phyloP scores from a whole-genome alignment of 345 rosid species.

The Physaria fendleri region DNA sequence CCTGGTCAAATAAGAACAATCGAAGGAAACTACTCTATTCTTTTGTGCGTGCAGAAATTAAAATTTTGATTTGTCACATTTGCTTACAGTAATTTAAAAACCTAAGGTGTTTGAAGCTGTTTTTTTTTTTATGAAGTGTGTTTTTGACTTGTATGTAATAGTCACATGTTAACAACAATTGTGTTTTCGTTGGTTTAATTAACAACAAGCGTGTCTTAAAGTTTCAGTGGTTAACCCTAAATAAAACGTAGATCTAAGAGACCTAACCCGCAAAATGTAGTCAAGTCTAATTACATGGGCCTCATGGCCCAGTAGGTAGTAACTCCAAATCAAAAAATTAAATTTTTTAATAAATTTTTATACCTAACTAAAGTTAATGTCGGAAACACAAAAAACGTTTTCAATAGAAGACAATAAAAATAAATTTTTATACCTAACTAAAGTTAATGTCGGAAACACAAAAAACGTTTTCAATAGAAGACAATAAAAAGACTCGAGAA shows the following conservation, averaged over 20 bases:
- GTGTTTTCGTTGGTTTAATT: background rate
- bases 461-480: too few relatives aligned
- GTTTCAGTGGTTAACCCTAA: background rate
- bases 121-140: background rate
- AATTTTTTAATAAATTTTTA: too few relatives aligned
- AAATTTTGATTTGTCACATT: conserved; percentile 1
- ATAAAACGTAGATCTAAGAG: background rate
- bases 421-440: too few relatives aligned
- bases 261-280: background rate
- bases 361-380: too few relatives aligned
- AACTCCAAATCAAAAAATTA: too few relatives aligned
- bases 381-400: too few relatives aligned
- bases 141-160: background rate
- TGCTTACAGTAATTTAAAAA: background rate
- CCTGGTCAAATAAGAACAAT: conserved; percentile 6
- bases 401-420: too few relatives aligned
- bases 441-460: too few relatives aligned
- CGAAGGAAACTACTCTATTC: background rate
- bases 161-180: background rate
- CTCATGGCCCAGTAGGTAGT: too few relatives aligned
- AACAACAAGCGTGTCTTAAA: background rate
- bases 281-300: too few relatives aligned
- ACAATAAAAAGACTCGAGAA: too few relatives aligned
- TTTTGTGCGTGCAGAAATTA: background rate
- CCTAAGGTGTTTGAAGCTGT: background rate